A percentile compares a stretch with the other conserved stretches of the same genome.
phyloP scores from a whole-genome alignment of 208 protist species.

The Trypanosoma theileri region DNA sequence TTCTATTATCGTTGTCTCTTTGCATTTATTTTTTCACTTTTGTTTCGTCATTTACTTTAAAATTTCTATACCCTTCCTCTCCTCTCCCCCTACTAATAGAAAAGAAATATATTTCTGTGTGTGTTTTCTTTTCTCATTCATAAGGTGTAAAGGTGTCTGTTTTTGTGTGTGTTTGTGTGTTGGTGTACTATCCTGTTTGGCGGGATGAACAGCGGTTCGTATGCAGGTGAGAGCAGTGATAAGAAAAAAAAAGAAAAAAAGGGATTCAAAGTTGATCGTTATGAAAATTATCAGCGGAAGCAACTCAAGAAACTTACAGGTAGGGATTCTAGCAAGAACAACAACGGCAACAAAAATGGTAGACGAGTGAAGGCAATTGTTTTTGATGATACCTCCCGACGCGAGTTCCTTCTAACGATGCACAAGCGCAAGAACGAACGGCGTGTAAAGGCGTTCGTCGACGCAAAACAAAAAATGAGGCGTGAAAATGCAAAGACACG shows the following conservation, averaged over 20 bases:
- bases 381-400: constrained; percentile 63
- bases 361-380: constrained; percentile 52
- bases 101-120: too few species aligned
- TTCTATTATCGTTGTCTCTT: too few species aligned
- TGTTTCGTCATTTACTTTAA: too few species aligned
- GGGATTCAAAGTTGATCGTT: constrained; percentile 86
- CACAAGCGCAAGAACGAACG: constrained; percentile 89
- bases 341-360: constrained; percentile 8
- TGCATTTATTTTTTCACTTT: too few species aligned
- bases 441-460: constrained; percentile 83
- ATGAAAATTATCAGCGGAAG: constrained; percentile 71
- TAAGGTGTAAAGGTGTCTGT: constrained; percentile 1
- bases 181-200: not conserved
- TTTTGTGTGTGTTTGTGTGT: too few species aligned
- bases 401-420: constrained; percentile 74
- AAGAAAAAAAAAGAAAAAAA: constrained; percentile 80
- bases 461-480: constrained; percentile 68
- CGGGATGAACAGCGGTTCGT: not conserved
- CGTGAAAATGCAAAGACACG: constrained; percentile 68
- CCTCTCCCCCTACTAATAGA: too few species aligned
- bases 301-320: constrained; percentile 35
- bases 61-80: too few species aligned
- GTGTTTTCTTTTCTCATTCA: too few species aligned
- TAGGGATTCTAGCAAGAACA: constrained; percentile 44
- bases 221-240: constrained; percentile 9